phyloP scores from a whole-genome alignment of 768 basidiomycete genomes.

The Phanerochaete sordida region DNA sequence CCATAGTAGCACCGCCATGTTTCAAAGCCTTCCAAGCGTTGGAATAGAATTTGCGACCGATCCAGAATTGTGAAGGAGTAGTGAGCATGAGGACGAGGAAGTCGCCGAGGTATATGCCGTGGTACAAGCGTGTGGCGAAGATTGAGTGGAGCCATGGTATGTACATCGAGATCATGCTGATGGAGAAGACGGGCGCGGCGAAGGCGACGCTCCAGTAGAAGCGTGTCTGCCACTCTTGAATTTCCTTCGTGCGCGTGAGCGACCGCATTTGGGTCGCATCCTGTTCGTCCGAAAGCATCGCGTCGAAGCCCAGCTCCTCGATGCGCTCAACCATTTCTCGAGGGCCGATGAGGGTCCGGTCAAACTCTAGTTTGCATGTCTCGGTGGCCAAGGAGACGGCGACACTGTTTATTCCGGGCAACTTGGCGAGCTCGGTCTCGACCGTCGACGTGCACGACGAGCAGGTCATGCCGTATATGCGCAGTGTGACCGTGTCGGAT shows the following conservation, averaged over 20 bases:
- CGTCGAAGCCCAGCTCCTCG: constrained; percentile 88
- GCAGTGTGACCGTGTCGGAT: constrained; percentile 67
- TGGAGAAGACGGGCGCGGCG: constrained; percentile 91
- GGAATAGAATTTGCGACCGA: constrained; percentile 83
- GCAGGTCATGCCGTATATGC: constrained; percentile 91
- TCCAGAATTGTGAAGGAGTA: constrained; percentile 90
- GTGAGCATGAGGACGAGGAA: constrained; percentile 72
- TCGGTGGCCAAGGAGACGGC: constrained; percentile 76
- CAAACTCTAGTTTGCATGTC: constrained; percentile 72
- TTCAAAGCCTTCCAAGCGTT: constrained; percentile 89
- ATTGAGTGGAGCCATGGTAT: constrained; percentile 58
- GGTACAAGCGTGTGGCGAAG: constrained; percentile 47
- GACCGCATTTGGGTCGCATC: constrained; percentile 84
- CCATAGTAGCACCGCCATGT: constrained; percentile 94
- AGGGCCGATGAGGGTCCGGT: constrained; percentile 66
- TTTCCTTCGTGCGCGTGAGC: constrained; percentile 85
- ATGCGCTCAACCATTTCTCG: constrained; percentile 88
- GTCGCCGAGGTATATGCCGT: constrained; percentile 80
- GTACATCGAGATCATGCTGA: constrained; percentile 79
- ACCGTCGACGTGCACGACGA: constrained; percentile 77
- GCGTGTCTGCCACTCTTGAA: constrained; percentile 82
- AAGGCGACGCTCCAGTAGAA: constrained; percentile 74
- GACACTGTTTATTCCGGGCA: constrained; percentile 73
- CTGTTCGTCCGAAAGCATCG: constrained; percentile 75
- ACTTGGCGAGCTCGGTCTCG: constrained; percentile 59